Base-by-base conservation (phyloP, 2,329 filamentous ascomycete genomes). In the Trichoderma guizhouense region DNA sequence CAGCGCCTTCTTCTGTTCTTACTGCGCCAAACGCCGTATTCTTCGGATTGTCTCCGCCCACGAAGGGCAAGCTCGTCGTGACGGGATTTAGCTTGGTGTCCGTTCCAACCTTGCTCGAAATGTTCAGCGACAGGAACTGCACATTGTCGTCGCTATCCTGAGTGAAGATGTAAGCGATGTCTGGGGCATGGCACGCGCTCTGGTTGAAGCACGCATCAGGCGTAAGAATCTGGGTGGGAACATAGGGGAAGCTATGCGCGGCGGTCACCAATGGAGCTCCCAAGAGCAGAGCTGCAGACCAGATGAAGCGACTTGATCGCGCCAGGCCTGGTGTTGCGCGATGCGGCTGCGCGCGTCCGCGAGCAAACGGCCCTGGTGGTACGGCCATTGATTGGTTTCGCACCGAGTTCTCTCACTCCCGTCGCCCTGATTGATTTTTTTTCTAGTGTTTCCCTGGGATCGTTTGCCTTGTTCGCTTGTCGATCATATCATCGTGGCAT, bases 151-250 rank as follows among this genome's bases (percentile, higher is more conserved):
- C 77, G 47, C 85, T 81, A 36, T 82, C 83, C 14, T 91, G 87
- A 39, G 86, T 84, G 76, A 97, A 90, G 74, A 95, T 86, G 80
- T 96, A 97, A 72, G 90, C 90, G 36, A 88, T 79, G 21, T 88
- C 84, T 73, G 74, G 79, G 69, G 75, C 79, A 74, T 76, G 77
- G 77, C 78, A 80, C 34, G 75, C 71, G 39, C 76, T 65, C 26
- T 83, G 80, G 73, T 87, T 84, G 68, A 84, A 80, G 72, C 81
- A 82, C n/a, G 75, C 70, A 71, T 81, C 78, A 7, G 87, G 84
- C 60, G 90, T 85, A 72, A 95, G 87, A 67, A 97, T 86, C 34
- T 88, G 89, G 0, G 94, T 94, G 3, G 93, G 92, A 70, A 91
- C 90, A 83, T 97, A 97, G 30, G 93, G 94, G 67, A 94, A 86